These are phyloP conservation scores for Ophiocordyceps sinensis DNA, from an alignment of 2,329 filamentous ascomycete species.

Conservation along the genomic window DNA sequence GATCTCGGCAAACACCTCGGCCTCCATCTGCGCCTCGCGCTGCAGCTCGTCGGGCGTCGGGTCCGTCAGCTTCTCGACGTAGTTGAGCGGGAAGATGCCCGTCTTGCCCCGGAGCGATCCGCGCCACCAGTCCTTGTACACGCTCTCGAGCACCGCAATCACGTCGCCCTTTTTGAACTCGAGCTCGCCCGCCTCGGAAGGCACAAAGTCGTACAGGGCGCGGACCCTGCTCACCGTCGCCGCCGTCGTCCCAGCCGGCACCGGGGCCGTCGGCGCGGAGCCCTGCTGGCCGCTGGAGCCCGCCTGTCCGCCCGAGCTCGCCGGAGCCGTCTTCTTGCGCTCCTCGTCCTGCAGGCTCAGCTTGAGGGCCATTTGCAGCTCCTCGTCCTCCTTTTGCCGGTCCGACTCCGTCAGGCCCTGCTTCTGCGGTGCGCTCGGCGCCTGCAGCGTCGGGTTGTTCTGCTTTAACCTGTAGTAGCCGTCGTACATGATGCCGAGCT, in stretches of 20 bases:
- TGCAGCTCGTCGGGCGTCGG: constrained; percentile 90
- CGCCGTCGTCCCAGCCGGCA: constrained; percentile 76
- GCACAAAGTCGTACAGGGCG: constrained; percentile 87
- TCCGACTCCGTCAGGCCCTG: constrained; percentile 80
- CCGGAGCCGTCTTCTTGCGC: constrained; percentile 35
- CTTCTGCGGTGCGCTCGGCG: constrained; percentile 88
- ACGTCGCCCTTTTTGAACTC: constrained; percentile 95
- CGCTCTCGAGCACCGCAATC: constrained; percentile 91
- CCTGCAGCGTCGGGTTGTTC: constrained; percentile 74
- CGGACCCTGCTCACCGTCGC: constrained; percentile 91
- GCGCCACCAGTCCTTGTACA: constrained; percentile 99
- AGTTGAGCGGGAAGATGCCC: constrained; percentile 96
- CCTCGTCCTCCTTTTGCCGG: constrained; percentile 89
- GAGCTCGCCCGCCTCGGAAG: constrained; percentile 84
- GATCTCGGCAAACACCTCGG: constrained; percentile 50
- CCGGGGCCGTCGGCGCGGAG: constrained; percentile 33
- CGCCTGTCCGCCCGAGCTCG: constrained; percentile 15
- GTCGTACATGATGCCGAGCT: constrained; percentile 94
- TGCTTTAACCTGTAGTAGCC: constrained; percentile 78
- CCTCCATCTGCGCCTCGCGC: constrained; percentile 90
- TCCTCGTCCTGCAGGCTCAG: constrained; percentile 84
- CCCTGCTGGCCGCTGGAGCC: constrained; percentile 25
- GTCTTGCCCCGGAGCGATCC: constrained; percentile 88
- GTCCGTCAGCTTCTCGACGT: constrained; percentile 93
- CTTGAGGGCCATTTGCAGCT: constrained; percentile 89